Conservation (phyloP, 352 stramenopile species). For the Globisporangium solare region DNA sequence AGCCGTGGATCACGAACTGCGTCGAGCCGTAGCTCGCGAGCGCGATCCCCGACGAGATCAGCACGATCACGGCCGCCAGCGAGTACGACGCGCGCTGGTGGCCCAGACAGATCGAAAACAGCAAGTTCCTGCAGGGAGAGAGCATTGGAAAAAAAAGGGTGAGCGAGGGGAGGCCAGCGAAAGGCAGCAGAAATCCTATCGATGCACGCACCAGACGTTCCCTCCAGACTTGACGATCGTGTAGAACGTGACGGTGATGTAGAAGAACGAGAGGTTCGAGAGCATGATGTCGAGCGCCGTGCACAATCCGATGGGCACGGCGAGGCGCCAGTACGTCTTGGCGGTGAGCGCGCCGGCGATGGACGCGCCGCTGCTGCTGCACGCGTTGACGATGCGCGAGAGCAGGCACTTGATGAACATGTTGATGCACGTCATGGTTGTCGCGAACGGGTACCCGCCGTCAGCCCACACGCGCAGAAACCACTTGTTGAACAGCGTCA, state of each 20-base stretch:
- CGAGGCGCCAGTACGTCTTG: constrained; percentile 55
- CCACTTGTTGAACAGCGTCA: constrained; percentile 87
- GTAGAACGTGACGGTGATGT: constrained; percentile 86
- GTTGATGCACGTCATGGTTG: constrained; percentile 77
- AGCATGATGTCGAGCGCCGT: constrained; percentile 83
- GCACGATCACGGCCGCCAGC: constrained; percentile 47
- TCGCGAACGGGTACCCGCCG: constrained; percentile 68
- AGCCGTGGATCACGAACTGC: constrained; percentile 70
- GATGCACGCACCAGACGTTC: constrained; percentile 56
- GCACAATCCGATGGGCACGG: constrained; percentile 72
- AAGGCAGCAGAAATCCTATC: neutral
- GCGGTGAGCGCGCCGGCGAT: constrained; percentile 21
- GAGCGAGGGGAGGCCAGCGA: no score
- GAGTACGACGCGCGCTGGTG: constrained; percentile 58
- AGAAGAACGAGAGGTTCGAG: constrained; percentile 81
- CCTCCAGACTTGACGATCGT: constrained; percentile 77
- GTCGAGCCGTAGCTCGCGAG: constrained; percentile 69
- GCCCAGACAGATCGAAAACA: constrained; percentile 76
- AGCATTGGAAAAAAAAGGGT: neutral
- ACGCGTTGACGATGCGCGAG: constrained; percentile 49
- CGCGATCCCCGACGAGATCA: constrained; percentile 71
- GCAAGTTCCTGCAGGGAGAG: constrained; percentile 35
- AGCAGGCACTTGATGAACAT: constrained; percentile 76
- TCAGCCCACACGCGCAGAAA: constrained; percentile 69
- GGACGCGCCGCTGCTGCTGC: constrained; percentile 20